Evolutionary conservation across 208 protist species (phyloP).

Genomic region (Acanthamoeba healyi): DNA sequence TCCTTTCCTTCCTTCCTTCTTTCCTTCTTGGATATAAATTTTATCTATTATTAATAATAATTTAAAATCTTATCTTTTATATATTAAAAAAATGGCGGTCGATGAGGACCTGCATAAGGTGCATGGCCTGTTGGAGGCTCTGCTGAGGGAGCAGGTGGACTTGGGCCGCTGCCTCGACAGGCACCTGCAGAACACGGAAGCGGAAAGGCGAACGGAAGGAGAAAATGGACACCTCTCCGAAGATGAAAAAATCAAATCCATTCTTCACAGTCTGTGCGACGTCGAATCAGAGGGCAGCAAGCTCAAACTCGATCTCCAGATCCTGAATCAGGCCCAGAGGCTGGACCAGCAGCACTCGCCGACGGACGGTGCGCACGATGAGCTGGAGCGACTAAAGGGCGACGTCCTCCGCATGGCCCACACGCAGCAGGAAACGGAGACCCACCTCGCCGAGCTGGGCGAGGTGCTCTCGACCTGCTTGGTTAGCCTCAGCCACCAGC

Average conservation of each 20-base stretch:
- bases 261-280: not conserved
- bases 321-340: not conserved
- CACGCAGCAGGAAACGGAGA: not conserved
- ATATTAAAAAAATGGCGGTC: not conserved
- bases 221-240: not conserved
- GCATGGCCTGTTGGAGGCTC: slow-evolving; percentile 7
- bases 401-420: not conserved
- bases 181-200: not conserved
- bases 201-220: not conserved
- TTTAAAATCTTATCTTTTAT: not conserved
- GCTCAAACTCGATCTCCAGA: not conserved
- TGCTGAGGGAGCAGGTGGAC: not conserved
- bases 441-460: slow-evolving; percentile 17
- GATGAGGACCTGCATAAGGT: slow-evolving; percentile 30
- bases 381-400: not conserved
- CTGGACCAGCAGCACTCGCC: not conserved
- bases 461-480: not conserved
- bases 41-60: not conserved
- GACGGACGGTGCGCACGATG: not conserved
- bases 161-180: not conserved
- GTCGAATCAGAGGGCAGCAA: not conserved
- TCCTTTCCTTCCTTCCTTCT: not conserved
- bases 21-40: too few species aligned
- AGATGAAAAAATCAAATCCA: not conserved
- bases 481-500: not conserved